Conservation (phyloP, 192 early-diverging fungal species). For the Obelidium mucronatum region DNA sequence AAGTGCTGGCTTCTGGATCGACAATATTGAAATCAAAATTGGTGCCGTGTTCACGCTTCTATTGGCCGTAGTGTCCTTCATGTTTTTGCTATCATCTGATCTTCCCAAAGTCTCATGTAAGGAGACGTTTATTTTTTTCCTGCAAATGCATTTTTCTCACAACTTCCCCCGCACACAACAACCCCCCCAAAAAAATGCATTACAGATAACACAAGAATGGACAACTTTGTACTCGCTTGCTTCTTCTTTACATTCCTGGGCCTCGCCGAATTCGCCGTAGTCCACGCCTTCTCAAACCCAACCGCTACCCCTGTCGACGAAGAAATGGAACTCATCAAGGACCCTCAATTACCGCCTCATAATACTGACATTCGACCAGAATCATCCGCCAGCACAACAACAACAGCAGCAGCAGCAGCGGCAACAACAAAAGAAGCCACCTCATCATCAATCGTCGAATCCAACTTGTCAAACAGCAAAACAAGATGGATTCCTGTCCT, state of each 20-base stretch:
- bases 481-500: conserved; percentile 5
- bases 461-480: background rate
- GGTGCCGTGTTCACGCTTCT: conserved; percentile 30
- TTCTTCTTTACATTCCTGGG: conserved; percentile 18
- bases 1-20: conserved; percentile 29
- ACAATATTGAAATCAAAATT: conserved; percentile 11
- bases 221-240: conserved; percentile 16
- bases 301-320: too few relatives aligned
- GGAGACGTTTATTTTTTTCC: too few relatives aligned
- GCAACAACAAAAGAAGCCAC: background rate
- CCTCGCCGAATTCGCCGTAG: conserved; percentile 5
- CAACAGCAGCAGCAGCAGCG: too few relatives aligned
- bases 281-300: conserved; percentile 1
- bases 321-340: too few relatives aligned
- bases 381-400: too few relatives aligned
- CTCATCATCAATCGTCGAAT: background rate
- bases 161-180: background rate
- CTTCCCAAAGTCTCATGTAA: conserved; percentile 34
- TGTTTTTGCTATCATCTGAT: conserved; percentile 30
- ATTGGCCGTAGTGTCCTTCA: conserved; percentile 31
- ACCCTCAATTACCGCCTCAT: too few relatives aligned
- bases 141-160: background rate
- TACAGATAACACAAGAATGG: conserved; percentile 1
- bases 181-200: background rate
- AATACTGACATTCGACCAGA: too few relatives aligned